Base-by-base conservation (phyloP, 192 early-diverging fungal genomes). In the Pilaira anomala region DNA sequence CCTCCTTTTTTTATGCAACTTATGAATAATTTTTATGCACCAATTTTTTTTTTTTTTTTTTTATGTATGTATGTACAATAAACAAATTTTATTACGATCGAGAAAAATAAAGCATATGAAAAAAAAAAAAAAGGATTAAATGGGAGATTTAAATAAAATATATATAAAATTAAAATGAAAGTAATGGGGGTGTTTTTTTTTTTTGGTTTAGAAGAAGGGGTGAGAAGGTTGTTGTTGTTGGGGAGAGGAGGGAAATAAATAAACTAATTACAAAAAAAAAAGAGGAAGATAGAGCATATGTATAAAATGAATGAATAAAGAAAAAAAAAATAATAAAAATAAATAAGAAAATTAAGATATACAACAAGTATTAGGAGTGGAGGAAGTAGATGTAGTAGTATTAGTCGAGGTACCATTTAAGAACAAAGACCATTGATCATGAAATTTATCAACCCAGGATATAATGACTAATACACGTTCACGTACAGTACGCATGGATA, bases 381-480 rank as follows among this genome's bases (percentile, higher is more conserved):
- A 21, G 48, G 7, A 5, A 12, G 48, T 12, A 40, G 39, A 9
- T 60, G 41, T 12, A 51, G 2, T 25, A 60, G n/a, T 41, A 33
- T 29, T 28, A 16, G 42, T 29, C 45, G 33, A 45, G 7, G 21
- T n/a, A 6, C 9, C 12, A n/a, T 45, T 46, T 7, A 69, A 24
- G 24, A 33, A 63, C 18, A 29, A 63, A 9, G 61, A 57, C 74
- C 69, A 67, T 22, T 70, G 71, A 3, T 68, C 44, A 24, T 74
- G 62, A 48, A 80, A 62, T 5, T 70, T 61, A 19, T 76, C 55
- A 18, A 81, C 77, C 83, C 83, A 85, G 8, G 50, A 50, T 25
- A 70, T 42, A n/a, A 83, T 75, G 5, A 62, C 48, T 45, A 68
- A 44, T 12, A 85, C 60, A 24, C 83, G 62, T 60, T 78, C 73